Evolutionary conservation across 352 stramenopile species (phyloP).

Genomic region (Globisporangium orthogonon): DNA sequence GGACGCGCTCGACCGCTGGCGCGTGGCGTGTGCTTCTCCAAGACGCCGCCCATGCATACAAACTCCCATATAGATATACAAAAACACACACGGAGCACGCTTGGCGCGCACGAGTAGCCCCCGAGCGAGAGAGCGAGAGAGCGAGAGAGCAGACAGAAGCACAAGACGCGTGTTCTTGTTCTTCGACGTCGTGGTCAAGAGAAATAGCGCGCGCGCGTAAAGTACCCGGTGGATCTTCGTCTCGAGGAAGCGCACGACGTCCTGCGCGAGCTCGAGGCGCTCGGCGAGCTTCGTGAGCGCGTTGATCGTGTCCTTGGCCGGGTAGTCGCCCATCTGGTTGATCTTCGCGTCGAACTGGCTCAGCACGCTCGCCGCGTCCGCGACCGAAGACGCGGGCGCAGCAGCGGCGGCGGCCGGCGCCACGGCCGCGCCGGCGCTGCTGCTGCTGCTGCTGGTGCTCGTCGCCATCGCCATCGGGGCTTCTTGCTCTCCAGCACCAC

Average conservation of each 20-base stretch:
- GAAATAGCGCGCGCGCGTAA: not conserved
- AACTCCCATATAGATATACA: not conserved
- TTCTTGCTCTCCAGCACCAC: not conserved
- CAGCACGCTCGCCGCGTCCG: constrained; percentile 52
- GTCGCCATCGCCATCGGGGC: constrained; percentile 39
- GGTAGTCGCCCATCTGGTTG: constrained; percentile 83
- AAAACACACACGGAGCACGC: not conserved
- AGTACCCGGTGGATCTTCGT: constrained; percentile 80
- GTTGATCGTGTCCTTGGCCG: constrained; percentile 88
- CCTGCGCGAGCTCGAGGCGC: constrained; percentile 58
- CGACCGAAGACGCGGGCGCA: not conserved
- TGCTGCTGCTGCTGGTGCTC: constrained; percentile 21
- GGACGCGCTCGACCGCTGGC: not conserved
- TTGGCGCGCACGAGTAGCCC: not conserved
- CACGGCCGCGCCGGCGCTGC: constrained; percentile 7
- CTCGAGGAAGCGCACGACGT: constrained; percentile 86
- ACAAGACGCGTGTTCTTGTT: not conserved
- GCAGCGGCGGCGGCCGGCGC: not conserved
- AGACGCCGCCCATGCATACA: not conserved
- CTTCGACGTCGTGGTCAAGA: constrained; percentile 4
- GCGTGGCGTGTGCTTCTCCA: too few species aligned
- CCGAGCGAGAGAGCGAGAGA: constrained; percentile 8
- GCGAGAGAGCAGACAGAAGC: not conserved
- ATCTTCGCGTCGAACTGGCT: constrained; percentile 80
- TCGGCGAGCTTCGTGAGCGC: constrained; percentile 82